Conservation (phyloP, 169 alveolate species). For the Plasmodium inui region DNA sequence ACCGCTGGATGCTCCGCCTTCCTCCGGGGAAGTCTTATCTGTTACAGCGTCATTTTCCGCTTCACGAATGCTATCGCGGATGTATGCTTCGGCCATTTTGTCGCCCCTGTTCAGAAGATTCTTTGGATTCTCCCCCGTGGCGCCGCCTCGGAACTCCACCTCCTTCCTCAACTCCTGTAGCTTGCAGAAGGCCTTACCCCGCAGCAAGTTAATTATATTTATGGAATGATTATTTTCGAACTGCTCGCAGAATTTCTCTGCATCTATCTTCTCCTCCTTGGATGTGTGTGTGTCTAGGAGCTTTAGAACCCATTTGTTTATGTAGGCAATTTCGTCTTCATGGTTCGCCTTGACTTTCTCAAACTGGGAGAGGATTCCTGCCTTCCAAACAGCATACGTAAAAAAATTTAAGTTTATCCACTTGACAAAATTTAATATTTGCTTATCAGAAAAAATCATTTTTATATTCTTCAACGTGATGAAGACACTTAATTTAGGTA, state of each 20-base stretch:
- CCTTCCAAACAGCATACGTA: slow-evolving; percentile 55
- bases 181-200: slow-evolving; percentile 73
- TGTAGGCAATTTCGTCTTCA: slow-evolving; percentile 69
- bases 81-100: background rate
- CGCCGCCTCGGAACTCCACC: slow-evolving; percentile 23
- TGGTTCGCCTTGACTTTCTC: slow-evolving; percentile 48
- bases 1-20: background rate
- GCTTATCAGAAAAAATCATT: slow-evolving; percentile 70
- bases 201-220: slow-evolving; percentile 57
- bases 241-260: slow-evolving; percentile 51
- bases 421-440: slow-evolving; percentile 53
- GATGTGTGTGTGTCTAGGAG: slow-evolving; percentile 47
- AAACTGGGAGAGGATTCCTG: slow-evolving; percentile 68
- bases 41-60: background rate
- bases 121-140: background rate
- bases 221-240: slow-evolving; percentile 69
- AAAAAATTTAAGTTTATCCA: slow-evolving; percentile 58
- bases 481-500: slow-evolving; percentile 67
- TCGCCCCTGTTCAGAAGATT: background rate
- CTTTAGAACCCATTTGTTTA: slow-evolving; percentile 72
- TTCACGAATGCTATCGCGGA: background rate
- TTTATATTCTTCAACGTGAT: slow-evolving; percentile 68
- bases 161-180: slow-evolving; percentile 64
- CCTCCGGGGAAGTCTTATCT: background rate
- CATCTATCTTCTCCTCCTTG: slow-evolving; percentile 69